These are phyloP conservation scores for Pyracantha coccinea DNA, from an alignment of 331 rosid genomes.

Conservation along the genomic window DNA sequence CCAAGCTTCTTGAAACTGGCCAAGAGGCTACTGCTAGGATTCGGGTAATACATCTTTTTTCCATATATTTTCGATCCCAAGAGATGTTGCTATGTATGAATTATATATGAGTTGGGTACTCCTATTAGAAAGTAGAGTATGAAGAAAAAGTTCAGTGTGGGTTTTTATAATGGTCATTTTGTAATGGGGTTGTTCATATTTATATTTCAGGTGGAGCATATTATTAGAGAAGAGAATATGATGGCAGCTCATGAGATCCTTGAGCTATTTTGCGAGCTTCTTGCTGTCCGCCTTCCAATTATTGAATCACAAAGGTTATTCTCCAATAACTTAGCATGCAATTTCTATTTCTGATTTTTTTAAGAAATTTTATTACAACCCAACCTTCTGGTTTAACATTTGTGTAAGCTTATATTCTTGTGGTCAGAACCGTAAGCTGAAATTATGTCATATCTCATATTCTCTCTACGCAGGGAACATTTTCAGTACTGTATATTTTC, in stretches of 20 bases:
- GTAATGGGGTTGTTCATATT: constrained; percentile 5
- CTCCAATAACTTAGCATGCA: neutral
- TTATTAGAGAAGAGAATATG: constrained; percentile 97
- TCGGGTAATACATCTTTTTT: constrained; percentile 40
- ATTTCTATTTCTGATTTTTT: neutral
- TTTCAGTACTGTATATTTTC: neutral
- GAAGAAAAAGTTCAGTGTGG: neutral
- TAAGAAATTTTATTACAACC: neutral
- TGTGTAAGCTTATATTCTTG: neutral
- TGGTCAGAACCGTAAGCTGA: neutral
- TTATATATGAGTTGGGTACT: neutral
- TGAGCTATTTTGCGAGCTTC: constrained; percentile 85
- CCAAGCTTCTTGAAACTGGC: constrained; percentile 97
- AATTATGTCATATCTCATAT: neutral
- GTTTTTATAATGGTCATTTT: neutral
- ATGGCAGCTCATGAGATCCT: constrained; percentile 98
- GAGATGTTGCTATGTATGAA: neutral
- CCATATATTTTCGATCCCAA: neutral
- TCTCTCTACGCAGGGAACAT: neutral
- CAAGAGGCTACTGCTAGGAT: constrained; percentile 99
- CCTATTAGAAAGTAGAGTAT: neutral
- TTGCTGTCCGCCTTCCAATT: constrained; percentile 89
- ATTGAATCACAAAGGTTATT: constrained; percentile 85
- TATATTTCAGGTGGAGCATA: constrained; percentile 81
- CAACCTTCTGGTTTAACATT: neutral